Base-by-base conservation (phyloP, 1,284 basidiomycete species). In the Pseudozyma sp. region DNA sequence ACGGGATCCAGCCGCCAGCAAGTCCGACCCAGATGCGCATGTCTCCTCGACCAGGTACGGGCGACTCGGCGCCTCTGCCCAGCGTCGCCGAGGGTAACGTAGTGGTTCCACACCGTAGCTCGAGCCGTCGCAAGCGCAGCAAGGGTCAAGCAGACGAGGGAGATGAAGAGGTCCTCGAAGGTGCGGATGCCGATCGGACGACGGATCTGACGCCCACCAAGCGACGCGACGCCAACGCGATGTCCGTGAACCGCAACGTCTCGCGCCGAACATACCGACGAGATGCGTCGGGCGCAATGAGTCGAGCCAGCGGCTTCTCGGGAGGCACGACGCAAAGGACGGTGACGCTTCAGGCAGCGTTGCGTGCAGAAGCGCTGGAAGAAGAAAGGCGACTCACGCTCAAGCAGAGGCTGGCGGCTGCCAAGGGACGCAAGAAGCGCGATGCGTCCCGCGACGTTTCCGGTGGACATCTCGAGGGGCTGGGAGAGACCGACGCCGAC, bases 281-380 rank as follows among this genome's bases (percentile, higher is more conserved):
- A 19, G 65, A 73, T 54, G 65, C 54, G 29, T 73, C 65, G 1
- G 65, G 65, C 6, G 70, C 65, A 11, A 16, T 68, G 46, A 73
- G 68, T 40, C 57, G 66, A n/a, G 64, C 64, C n/a, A 77, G 76
- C 40, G 67, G 68, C 49, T 42, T 60, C 47, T 64, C 57, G 31
- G 68, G 54, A 3, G 57, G 45, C 16, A 72, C 75, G 24, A 49
- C 51, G 31, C 63, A 66, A 17, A 75, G 68, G 37, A 70, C 70
- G 10, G 77, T 81, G 14, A 77, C 72, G 9, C 70, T 81, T 35
- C 55, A 67, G 16, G 60, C 75, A 43, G 79, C 79, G 9, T 50
- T 81, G 40, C 68, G 75, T 16, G 79, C 79, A 5, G 79, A 81
- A 42, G 77, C 79, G 14, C 47, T 81, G 7, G 79, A 81, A 31